A percentile compares a stretch with the other conserved stretches of the same genome.
Evolutionary conservation across 257 asterid species (phyloP).

Genomic region (Sherardia arvensis): DNA sequence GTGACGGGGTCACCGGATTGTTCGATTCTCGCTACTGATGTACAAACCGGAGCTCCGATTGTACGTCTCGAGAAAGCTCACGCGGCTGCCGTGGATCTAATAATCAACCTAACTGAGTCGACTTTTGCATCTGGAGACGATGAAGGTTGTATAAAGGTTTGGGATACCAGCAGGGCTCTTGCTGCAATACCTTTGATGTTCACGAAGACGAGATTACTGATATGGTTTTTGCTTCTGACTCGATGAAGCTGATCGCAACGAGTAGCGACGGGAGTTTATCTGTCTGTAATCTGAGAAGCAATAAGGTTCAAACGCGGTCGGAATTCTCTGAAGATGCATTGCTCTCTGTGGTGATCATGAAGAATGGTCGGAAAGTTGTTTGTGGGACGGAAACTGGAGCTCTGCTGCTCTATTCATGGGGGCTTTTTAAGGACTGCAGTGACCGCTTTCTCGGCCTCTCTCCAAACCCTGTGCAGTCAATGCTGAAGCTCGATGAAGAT

Average conservation of each 20-base stretch:
- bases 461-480: slow-evolving; percentile 70
- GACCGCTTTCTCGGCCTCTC: slow-evolving; percentile 83
- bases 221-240: slow-evolving; percentile 70
- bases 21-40: slow-evolving; percentile 85
- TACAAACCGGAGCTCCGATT: slow-evolving; percentile 68
- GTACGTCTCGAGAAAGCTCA: slow-evolving; percentile 68
- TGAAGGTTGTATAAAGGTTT: slow-evolving; percentile 84
- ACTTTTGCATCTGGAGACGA: slow-evolving; percentile 94
- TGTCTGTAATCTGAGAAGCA: slow-evolving; percentile 88
- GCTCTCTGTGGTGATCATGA: slow-evolving; percentile 83
- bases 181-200: slow-evolving; percentile 57
- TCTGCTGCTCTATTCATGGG: slow-evolving; percentile 83
- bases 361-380: slow-evolving; percentile 87
- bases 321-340: slow-evolving; percentile 92
- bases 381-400: slow-evolving; percentile 76
- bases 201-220: slow-evolving; percentile 87
- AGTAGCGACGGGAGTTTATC: slow-evolving; percentile 95
- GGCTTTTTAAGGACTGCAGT: slow-evolving; percentile 94
- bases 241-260: slow-evolving; percentile 67
- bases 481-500: slow-evolving; percentile 86
- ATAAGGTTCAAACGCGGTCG: slow-evolving; percentile 77
- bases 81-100: slow-evolving; percentile 76
- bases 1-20: slow-evolving; percentile 82
- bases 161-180: slow-evolving; percentile 85
- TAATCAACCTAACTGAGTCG: slow-evolving; percentile 67